Percentiles rank a stretch among this genome's conserved stretches.
phyloP scores from a whole-genome alignment of 2,329 filamentous ascomycete species.

The Fusarium pininemorale region DNA sequence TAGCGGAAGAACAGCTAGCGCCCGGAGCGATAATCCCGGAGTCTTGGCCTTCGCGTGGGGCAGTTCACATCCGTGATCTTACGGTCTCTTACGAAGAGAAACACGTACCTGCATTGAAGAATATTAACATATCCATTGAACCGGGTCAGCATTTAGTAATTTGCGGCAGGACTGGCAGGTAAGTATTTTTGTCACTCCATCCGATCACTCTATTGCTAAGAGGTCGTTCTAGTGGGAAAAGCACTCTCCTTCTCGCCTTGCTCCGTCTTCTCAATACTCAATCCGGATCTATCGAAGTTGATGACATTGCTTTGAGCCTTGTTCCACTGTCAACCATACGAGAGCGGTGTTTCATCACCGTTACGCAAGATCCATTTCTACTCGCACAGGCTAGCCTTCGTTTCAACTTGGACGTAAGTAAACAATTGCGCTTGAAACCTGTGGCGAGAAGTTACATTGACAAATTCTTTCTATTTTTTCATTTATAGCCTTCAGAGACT shows the following conservation, averaged over 20 bases:
- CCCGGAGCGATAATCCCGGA: rapidly evolving
- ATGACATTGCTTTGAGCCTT: background rate
- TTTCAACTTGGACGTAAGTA: background rate
- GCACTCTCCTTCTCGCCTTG: background rate
- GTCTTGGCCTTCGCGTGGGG: background rate
- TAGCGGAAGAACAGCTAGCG: background rate
- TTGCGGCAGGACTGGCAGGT: background rate
- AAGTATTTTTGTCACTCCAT: rapidly evolving
- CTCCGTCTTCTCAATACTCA: background rate
- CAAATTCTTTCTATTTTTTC: rapidly evolving
- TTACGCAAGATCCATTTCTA: background rate
- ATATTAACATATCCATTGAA: background rate
- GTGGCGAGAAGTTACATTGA: background rate
- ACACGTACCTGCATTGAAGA: background rate
- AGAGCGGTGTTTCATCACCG: background rate
- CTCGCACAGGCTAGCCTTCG: background rate
- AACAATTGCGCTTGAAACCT: background rate
- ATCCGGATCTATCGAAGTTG: background rate
- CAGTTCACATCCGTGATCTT: background rate
- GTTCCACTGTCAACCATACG: rapidly evolving
- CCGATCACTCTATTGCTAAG: background rate
- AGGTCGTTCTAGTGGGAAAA: background rate
- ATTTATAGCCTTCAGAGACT: background rate
- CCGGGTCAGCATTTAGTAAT: background rate
- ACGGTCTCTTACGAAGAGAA: background rate